A percentile compares a stretch with the other conserved stretches of the same genome.
These are phyloP conservation scores for Trichophyton equinum DNA, from an alignment of 2,329 filamentous ascomycete genomes.

Conservation along the genomic window DNA sequence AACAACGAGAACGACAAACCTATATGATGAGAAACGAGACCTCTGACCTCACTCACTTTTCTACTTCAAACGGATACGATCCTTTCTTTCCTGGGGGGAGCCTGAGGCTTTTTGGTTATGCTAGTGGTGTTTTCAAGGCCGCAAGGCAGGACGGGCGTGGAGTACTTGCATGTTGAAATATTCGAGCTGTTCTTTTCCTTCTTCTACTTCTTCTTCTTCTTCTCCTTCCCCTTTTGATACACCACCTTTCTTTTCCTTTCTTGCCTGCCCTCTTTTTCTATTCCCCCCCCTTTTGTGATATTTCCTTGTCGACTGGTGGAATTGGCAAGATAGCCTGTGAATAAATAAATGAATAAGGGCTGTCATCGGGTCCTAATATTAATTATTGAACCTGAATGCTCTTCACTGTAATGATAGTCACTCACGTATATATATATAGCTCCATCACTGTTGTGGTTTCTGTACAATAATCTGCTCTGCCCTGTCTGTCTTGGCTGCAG, in stretches of 20 bases:
- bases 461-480: neutral
- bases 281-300: neutral
- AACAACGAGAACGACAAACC: neutral
- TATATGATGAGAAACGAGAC: neutral
- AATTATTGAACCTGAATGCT: neutral
- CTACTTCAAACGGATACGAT: neutral
- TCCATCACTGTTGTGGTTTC: neutral
- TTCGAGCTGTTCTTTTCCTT: neutral
- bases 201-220: neutral
- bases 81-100: neutral
- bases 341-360: neutral
- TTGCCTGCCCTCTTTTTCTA: neutral
- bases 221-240: neutral
- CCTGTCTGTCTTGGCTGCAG: neutral
- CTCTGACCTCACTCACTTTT: neutral
- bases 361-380: neutral
- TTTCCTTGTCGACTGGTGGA: neutral
- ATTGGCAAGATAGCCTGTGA: constrained; percentile 2
- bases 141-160: neutral
- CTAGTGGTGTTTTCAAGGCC: neutral
- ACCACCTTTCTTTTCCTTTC: neutral
- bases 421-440: neutral
- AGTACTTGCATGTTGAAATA: neutral
- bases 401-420: neutral
- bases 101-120: neutral